A percentile compares a stretch with the other conserved stretches of the same genome.
Evolutionary conservation across 176 grass and related monocot genomes (phyloP).

Genomic region (Oryza brachyantha): DNA sequence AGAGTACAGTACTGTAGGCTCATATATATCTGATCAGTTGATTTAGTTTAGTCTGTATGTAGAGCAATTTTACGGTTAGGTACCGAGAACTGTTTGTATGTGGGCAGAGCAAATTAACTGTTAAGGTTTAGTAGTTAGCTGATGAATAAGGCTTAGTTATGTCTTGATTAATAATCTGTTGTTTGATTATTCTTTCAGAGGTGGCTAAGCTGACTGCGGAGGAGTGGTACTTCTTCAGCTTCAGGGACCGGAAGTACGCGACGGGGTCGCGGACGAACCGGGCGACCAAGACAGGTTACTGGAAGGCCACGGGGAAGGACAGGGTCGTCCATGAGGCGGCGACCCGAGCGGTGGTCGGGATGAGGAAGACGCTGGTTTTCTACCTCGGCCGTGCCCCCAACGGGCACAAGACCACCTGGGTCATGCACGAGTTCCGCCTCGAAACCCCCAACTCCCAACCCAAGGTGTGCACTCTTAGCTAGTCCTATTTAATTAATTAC

Average conservation of each 20-base stretch:
- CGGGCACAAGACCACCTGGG: conserved; percentile 57
- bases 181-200: conserved; percentile 39
- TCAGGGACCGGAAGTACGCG: conserved; percentile 64
- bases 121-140: not conserved
- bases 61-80: no score
- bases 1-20: not conserved
- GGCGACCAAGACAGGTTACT: conserved; percentile 66
- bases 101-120: no score
- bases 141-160: not conserved
- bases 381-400: conserved; percentile 65
- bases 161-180: no score
- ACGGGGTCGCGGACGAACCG: conserved; percentile 68
- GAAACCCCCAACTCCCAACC: conserved; percentile 41
- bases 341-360: conserved; percentile 44
- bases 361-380: conserved; percentile 82
- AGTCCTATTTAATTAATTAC: no score
- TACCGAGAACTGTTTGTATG: no score
- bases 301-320: conserved; percentile 83
- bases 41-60: no score
- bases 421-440: conserved; percentile 80
- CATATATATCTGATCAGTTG: not conserved
- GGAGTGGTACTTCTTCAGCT: conserved; percentile 89
- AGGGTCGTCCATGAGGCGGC: conserved; percentile 28
- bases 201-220: conserved; percentile 56
- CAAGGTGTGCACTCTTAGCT: conserved; percentile 31